Percentiles rank a stretch among this genome's conserved stretches.
phyloP scores from a whole-genome alignment of 1,284 basidiomycete genomes.

The Flammula alnicola region DNA sequence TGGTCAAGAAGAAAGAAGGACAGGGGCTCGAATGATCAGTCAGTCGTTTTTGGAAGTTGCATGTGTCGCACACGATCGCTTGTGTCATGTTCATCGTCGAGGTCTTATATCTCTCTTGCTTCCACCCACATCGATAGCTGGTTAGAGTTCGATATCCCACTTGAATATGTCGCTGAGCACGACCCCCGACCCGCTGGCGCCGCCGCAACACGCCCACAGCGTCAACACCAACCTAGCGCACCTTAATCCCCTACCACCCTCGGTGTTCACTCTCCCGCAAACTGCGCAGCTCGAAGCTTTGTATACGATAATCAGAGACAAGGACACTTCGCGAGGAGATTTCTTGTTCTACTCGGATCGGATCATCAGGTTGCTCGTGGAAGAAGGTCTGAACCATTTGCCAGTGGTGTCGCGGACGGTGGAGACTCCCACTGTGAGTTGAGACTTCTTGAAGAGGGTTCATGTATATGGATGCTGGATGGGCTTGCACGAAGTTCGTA shows the following conservation, averaged over 20 bases:
- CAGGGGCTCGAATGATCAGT: no score
- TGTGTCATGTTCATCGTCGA: conserved; percentile 4
- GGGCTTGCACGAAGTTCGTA: neutral
- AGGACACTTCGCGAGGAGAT: conserved; percentile 86
- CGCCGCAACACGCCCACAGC: conserved; percentile 30
- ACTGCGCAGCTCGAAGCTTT: conserved; percentile 94
- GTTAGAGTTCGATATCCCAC: neutral
- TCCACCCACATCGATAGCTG: neutral
- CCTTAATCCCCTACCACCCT: conserved; percentile 61
- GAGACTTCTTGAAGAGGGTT: neutral
- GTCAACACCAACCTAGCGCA: conserved; percentile 35
- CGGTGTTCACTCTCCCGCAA: conserved; percentile 84
- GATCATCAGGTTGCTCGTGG: conserved; percentile 76
- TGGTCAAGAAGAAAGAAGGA: no score
- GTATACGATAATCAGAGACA: conserved; percentile 94
- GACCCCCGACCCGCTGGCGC: conserved; percentile 20
- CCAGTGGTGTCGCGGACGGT: conserved; percentile 88
- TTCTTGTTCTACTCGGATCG: conserved; percentile 96
- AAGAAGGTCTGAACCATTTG: conserved; percentile 94
- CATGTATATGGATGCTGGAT: no score
- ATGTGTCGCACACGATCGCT: conserved; percentile 7
- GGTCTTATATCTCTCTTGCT: conserved; percentile 3
- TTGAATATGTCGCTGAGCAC: conserved; percentile 8
- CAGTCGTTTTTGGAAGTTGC: conserved; percentile 3
- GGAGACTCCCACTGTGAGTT: conserved; percentile 74